Evolutionary conservation across 2,329 filamentous ascomycete genomes (phyloP).

Genomic region (Leptosphaerulina australis): DNA sequence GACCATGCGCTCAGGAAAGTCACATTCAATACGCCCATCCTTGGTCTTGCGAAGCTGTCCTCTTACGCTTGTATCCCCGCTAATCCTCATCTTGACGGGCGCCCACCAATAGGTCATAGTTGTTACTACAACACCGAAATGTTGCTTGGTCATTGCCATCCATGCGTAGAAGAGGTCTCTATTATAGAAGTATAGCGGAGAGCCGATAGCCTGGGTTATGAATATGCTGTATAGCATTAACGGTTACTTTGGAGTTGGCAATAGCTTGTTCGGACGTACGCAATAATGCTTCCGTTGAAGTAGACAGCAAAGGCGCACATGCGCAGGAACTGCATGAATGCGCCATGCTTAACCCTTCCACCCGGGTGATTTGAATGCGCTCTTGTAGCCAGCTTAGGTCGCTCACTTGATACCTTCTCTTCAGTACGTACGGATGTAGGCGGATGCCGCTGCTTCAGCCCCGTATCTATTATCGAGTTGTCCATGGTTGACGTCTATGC

Average conservation of each 20-base stretch:
- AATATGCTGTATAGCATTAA: constrained; percentile 53
- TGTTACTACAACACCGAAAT: constrained; percentile 76
- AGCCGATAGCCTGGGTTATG: constrained; percentile 72
- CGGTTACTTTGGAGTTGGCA: constrained; percentile 28
- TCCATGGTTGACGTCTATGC: constrained; percentile 3
- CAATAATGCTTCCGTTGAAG: constrained; percentile 52
- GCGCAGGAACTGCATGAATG: constrained; percentile 51
- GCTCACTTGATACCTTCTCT: constrained; percentile 22
- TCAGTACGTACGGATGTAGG: constrained; percentile 31
- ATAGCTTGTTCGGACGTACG: constrained; percentile 37
- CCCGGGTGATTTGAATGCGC: constrained; percentile 38
- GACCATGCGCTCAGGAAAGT: constrained; percentile 80
- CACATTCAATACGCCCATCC: constrained; percentile 74
- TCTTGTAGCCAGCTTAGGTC: constrained; percentile 19
- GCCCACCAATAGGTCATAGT: constrained; percentile 86
- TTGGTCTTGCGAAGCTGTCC: constrained; percentile 71
- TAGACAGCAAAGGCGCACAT: constrained; percentile 54
- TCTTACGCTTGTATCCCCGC: constrained; percentile 78
- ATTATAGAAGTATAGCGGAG: constrained; percentile 75
- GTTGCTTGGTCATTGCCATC: constrained; percentile 85
- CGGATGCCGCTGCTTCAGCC: constrained; percentile 43
- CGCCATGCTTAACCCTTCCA: constrained; percentile 52
- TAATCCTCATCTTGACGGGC: constrained; percentile 78
- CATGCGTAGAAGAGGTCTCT: constrained; percentile 80
- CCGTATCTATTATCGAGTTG: constrained; percentile 36